These are phyloP conservation scores for Eucalyptus erythrocorys DNA, from an alignment of 345 rosid genomes.

Conservation along the genomic window DNA sequence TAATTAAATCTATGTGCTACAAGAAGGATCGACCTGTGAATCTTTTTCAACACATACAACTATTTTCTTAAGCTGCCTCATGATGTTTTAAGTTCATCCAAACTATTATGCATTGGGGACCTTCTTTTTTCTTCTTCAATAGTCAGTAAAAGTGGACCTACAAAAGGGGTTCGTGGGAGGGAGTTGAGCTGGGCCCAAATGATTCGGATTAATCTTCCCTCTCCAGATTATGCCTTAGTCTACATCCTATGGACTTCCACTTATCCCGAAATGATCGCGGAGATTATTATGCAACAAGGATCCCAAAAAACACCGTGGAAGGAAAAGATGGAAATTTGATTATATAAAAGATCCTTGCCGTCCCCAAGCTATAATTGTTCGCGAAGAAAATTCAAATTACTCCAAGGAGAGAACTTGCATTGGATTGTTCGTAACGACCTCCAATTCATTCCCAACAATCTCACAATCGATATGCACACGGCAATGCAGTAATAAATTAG, in stretches of 20 bases:
- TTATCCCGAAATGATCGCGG: not conserved
- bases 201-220: not conserved
- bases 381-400: not conserved
- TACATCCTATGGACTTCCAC: not conserved
- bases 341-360: not conserved
- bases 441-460: not conserved
- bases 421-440: not conserved
- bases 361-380: not conserved
- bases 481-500: not conserved
- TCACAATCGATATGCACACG: not conserved
- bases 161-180: not conserved
- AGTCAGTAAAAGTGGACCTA: not conserved
- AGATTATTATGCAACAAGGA: not conserved
- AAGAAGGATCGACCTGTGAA: not conserved
- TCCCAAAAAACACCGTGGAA: not conserved
- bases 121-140: not conserved
- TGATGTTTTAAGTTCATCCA: not conserved
- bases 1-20: not conserved
- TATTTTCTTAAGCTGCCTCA: not conserved
- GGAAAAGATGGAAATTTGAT: not conserved
- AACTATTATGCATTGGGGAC: not conserved
- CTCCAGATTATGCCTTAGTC: not conserved
- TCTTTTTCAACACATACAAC: not conserved
- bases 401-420: not conserved
- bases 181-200: not conserved